Percentiles rank a stretch among this genome's conserved stretches.
phyloP scores from a whole-genome alignment of 1,139 yeast genomes.

The Zhuliangozyma blackwelliae region DNA sequence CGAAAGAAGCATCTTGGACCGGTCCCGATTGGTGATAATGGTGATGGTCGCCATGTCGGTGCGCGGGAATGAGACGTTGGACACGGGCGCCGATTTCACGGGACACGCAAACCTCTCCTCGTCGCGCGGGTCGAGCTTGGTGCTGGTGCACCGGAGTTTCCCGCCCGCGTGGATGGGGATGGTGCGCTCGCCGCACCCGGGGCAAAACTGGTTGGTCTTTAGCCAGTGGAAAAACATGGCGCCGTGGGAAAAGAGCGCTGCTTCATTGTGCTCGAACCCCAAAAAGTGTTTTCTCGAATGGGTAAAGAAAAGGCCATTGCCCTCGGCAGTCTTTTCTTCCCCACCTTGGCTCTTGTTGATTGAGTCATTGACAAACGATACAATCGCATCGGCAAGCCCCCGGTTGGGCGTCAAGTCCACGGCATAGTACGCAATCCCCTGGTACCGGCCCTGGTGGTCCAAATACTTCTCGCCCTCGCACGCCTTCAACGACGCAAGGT shows the following conservation, averaged over 20 bases:
- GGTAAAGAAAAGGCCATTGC: slow-evolving; percentile 23
- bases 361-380: slow-evolving; percentile 14
- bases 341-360: slow-evolving; percentile 2
- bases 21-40: slow-evolving; percentile 63
- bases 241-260: slow-evolving; percentile 73
- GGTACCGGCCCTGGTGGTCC: slow-evolving; percentile 47
- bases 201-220: slow-evolving; percentile 69
- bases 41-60: slow-evolving; percentile 86
- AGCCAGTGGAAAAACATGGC: slow-evolving; percentile 88
- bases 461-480: slow-evolving; percentile 26
- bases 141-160: slow-evolving; percentile 58
- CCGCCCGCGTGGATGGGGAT: slow-evolving; percentile 81
- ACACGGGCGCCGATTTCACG: slow-evolving; percentile 49
- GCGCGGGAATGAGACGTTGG: slow-evolving; percentile 79
- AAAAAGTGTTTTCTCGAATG: slow-evolving; percentile 34
- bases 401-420: slow-evolving; percentile 53
- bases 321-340: slow-evolving; percentile 7
- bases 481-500: slow-evolving; percentile 25
- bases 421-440: slow-evolving; percentile 75
- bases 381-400: slow-evolving; percentile 19
- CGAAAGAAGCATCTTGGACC: slow-evolving; percentile 66
- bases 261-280: slow-evolving; percentile 43
- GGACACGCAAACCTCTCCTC: slow-evolving; percentile 41
- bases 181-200: slow-evolving; percentile 77
- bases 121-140: slow-evolving; percentile 9